Conservation (phyloP, 306 rosid species). For the Rosa rugosa region DNA sequence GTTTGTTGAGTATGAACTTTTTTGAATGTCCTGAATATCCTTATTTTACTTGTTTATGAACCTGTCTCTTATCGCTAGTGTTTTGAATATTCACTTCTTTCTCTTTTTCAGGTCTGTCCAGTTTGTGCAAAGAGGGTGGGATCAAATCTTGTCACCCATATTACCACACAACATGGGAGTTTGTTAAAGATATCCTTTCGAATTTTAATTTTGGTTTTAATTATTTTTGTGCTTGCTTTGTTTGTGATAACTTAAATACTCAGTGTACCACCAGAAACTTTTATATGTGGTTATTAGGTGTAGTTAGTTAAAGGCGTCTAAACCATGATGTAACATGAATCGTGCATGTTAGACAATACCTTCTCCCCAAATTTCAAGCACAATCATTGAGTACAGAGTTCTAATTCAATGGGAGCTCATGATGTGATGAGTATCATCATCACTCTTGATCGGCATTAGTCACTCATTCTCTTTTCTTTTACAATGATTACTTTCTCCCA, state of each 20-base stretch:
- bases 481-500: neutral
- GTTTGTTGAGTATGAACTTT: constrained; percentile 5
- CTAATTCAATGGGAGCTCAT: neutral
- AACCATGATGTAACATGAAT: neutral
- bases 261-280: neutral
- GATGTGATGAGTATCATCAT: neutral
- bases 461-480: neutral
- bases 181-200: constrained; percentile 83
- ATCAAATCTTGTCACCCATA: constrained; percentile 67
- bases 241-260: neutral
- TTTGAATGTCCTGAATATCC: neutral
- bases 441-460: neutral
- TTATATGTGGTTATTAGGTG: neutral
- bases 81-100: constrained; percentile 13
- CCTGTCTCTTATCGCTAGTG: constrained; percentile 13
- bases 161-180: constrained; percentile 75
- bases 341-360: neutral
- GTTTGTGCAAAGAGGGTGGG: constrained; percentile 71
- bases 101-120: constrained; percentile 71
- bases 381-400: neutral
- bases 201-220: constrained; percentile 6
- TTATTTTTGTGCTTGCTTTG: neutral
- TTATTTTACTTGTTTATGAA: constrained; percentile 1
- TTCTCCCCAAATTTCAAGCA: neutral
- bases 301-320: neutral